Percentiles rank a stretch among this genome's conserved stretches.
These are phyloP conservation scores for Colletotrichum cordylinicola DNA, from an alignment of 2,329 filamentous ascomycete species.

Conservation along the genomic window DNA sequence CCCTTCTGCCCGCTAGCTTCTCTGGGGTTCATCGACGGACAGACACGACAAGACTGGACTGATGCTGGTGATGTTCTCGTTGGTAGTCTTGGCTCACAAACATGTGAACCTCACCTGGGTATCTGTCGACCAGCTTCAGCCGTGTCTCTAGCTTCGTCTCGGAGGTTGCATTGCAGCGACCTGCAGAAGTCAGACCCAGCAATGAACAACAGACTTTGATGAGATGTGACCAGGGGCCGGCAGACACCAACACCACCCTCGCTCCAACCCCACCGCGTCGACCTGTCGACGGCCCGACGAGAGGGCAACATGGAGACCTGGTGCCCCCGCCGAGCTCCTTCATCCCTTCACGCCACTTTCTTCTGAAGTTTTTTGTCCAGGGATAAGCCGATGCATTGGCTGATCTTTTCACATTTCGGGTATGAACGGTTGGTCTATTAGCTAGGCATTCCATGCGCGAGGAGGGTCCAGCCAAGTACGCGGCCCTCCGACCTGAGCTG, in stretches of 20 bases:
- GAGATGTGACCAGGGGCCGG: not conserved
- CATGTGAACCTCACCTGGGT: not conserved
- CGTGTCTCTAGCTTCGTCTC: not conserved
- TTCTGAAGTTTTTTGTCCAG: not conserved
- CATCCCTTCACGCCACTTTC: slow-evolving; percentile 9
- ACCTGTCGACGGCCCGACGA: slow-evolving; percentile 10
- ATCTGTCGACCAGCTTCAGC: not conserved
- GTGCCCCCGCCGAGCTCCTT: not conserved
- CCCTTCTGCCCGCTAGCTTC: not conserved
- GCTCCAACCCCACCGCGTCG: slow-evolving; percentile 2
- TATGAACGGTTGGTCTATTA: not conserved
- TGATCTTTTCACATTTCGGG: slow-evolving; percentile 1
- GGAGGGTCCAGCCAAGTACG: slow-evolving; percentile 12
- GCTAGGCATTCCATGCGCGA: not conserved
- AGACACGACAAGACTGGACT: not conserved
- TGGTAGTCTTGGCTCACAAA: not conserved
- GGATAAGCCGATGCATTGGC: not conserved
- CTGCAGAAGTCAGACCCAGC: not conserved
- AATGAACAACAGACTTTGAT: not conserved
- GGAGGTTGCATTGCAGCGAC: not conserved
- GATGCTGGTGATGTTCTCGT: not conserved
- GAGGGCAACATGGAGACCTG: not conserved
- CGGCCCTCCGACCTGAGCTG: slow-evolving; percentile 11
- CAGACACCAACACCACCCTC: not conserved
- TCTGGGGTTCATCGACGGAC: not conserved